Base-by-base conservation (phyloP, 306 rosid genomes). In the Adenanthera pavonina region DNA sequence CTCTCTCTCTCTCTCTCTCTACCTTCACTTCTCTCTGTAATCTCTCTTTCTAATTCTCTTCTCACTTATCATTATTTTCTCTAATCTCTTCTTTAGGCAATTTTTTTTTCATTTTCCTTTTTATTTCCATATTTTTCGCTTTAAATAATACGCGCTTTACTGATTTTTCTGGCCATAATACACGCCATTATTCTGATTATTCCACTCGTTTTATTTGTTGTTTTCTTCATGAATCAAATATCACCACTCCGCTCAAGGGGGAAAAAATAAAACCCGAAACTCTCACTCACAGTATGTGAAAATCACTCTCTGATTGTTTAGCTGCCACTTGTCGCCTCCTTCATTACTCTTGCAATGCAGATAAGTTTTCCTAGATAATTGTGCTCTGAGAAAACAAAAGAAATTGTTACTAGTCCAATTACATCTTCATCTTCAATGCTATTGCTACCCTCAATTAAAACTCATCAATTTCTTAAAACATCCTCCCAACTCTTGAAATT, bases 241-340 rank as follows among this genome's bases (percentile, higher is more conserved):
- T 25, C 30, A 25, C 30, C 30, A 25, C 30, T 25, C 30, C 1
- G 30, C 30, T 25, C 30, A 25, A 25, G 30, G 30, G 30, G 30
- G 30, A 25, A 25, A 25, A 25, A 25, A 25, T 25, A 25, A 25
- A 25, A 25, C 30, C 30, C 1, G 30, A 25, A 25, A 75, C 75
- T 69, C 81, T 84, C 87, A 5, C n/a, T 59, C 17, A 56, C 16
- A 30, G 33, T 52, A 6, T n/a, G 81, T 75, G 84, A 75, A 20
- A 43, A 61, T 14, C 81, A 84, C 78, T 49, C 87, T 52, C 66
- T 72, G 38, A 14, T 8, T 81, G 12, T 77, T 77, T 46, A 74
- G 43, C 76, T 77, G 75, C 83, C 87, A 83, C 76, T 80, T 83
- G 89, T 86, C 83, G 41, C 44, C 76, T 20, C 69, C 78, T 84